These are phyloP conservation scores for Aspergillus asperescens DNA, from an alignment of 495 filamentous ascomycete genomes.

Conservation along the genomic window DNA sequence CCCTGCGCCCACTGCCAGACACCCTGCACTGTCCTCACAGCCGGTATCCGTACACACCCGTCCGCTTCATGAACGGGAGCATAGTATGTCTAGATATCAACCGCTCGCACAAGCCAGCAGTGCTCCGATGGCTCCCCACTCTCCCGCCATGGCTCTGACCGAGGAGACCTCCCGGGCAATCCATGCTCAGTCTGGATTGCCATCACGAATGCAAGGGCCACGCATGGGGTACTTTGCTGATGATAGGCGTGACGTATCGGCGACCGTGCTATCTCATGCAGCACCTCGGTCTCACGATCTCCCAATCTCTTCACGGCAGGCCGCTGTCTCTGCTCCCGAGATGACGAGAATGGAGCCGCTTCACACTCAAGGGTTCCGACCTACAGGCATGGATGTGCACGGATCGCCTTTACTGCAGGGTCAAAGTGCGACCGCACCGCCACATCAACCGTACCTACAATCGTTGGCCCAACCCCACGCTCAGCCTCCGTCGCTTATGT, in stretches of 20 bases:
- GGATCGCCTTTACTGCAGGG: slow-evolving; percentile 19
- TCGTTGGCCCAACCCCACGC: slow-evolving; percentile 24
- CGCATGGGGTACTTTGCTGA: slow-evolving; percentile 42
- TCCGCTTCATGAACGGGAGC: slow-evolving; percentile 33
- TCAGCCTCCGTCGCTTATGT: slow-evolving; percentile 25
- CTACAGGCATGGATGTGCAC: slow-evolving; percentile 22
- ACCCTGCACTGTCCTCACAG: slow-evolving; percentile 30
- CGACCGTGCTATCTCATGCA: slow-evolving; percentile 25
- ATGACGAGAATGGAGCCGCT: slow-evolving; percentile 37
- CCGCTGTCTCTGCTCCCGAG: slow-evolving; percentile 27
- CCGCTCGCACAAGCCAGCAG: slow-evolving; percentile 42
- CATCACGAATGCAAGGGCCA: slow-evolving; percentile 35
- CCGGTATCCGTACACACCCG: slow-evolving; percentile 30
- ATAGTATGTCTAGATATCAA: slow-evolving; percentile 34
- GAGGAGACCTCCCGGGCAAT: slow-evolving; percentile 33
- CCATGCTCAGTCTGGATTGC: slow-evolving; percentile 24
- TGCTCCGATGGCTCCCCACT: slow-evolving; percentile 26
- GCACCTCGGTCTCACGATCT: slow-evolving; percentile 29
- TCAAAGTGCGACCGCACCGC: slow-evolving; percentile 9
- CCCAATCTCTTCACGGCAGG: slow-evolving; percentile 29
- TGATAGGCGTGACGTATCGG: slow-evolving; percentile 39
- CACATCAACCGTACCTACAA: slow-evolving; percentile 28
- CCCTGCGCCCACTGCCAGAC: slow-evolving; percentile 41
- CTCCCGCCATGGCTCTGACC: slow-evolving; percentile 17
- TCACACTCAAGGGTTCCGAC: slow-evolving; percentile 24